These are phyloP conservation scores for Syncephalis plumigaleata DNA, from an alignment of 371 early-diverging fungal genomes.

Conservation along the genomic window DNA sequence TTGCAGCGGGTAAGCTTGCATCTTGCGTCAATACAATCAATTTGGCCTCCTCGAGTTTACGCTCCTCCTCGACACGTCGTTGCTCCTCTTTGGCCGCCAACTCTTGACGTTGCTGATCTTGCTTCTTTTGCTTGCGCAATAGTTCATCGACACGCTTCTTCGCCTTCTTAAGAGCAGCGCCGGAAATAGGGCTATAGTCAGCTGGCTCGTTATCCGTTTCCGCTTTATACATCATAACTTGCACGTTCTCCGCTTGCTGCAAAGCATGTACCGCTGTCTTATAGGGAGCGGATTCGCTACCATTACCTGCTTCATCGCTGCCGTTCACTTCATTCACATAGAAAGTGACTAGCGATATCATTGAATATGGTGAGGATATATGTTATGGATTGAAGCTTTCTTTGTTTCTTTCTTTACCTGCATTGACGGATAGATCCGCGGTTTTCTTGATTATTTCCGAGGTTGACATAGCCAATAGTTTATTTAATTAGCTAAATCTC, in stretches of 20 bases:
- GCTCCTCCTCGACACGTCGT: constrained; percentile 52
- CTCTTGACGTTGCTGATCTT: constrained; percentile 43
- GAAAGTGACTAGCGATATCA: too few relatives aligned
- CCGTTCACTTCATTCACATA: constrained; percentile 58
- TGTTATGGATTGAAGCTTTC: too few relatives aligned
- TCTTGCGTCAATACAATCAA: constrained; percentile 60
- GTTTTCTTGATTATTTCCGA: too few relatives aligned
- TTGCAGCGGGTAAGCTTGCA: constrained; percentile 51
- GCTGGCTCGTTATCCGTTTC: constrained; percentile 15
- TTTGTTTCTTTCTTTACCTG: too few relatives aligned
- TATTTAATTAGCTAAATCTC: too few relatives aligned
- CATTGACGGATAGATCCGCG: too few relatives aligned
- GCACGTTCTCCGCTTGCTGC: constrained; percentile 24
- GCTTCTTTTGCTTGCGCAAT: constrained; percentile 51
- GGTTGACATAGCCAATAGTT: too few relatives aligned
- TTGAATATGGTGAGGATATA: too few relatives aligned
- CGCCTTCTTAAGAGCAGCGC: constrained; percentile 85
- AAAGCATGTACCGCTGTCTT: constrained; percentile 49
- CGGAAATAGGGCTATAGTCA: constrained; percentile 52
- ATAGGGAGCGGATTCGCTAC: constrained; percentile 41
- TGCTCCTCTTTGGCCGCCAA: constrained; percentile 45
- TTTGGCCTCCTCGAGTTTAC: constrained; percentile 72
- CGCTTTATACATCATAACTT: constrained; percentile 48
- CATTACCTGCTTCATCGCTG: constrained; percentile 47
- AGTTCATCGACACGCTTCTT: constrained; percentile 56